phyloP scores from a whole-genome alignment of 1,139 yeast species.

The Geotrichum europaeum region DNA sequence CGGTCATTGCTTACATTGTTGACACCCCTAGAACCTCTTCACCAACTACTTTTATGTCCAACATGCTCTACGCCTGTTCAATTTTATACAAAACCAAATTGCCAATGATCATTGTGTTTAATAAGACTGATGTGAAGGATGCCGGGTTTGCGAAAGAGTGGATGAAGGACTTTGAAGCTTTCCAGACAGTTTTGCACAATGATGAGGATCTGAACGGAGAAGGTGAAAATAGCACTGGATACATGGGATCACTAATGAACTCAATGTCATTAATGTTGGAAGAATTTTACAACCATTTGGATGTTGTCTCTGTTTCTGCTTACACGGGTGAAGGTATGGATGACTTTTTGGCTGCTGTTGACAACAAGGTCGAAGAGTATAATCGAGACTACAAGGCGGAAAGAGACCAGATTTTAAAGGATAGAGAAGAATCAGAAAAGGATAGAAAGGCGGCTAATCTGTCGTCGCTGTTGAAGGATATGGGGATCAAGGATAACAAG shows the following conservation, averaged over 20 bases:
- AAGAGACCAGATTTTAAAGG: constrained; percentile 71
- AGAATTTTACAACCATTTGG: constrained; percentile 90
- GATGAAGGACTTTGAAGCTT: constrained; percentile 95
- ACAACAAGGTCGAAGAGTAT: constrained; percentile 82
- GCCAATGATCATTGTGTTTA: constrained; percentile 95
- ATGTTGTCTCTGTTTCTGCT: constrained; percentile 85
- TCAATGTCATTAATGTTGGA: constrained; percentile 95
- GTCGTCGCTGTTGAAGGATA: constrained; percentile 70
- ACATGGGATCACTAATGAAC: constrained; percentile 89
- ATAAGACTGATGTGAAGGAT: constrained; percentile 83
- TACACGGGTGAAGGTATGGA: constrained; percentile 93
- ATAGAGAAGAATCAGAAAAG: constrained; percentile 72
- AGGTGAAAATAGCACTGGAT: constrained; percentile 71
- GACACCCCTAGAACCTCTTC: constrained; percentile 93
- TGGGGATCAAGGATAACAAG: constrained; percentile 50
- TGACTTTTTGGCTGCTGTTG: constrained; percentile 77
- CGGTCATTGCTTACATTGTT: constrained; percentile 89
- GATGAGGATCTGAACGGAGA: constrained; percentile 58
- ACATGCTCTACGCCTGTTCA: constrained; percentile 97
- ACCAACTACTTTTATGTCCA: constrained; percentile 95
- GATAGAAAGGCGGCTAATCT: constrained; percentile 66
- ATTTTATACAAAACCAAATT: constrained; percentile 91
- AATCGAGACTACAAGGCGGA: constrained; percentile 78
- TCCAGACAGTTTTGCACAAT: constrained; percentile 68
- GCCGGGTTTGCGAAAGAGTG: constrained; percentile 89